Base-by-base conservation (phyloP, 768 basidiomycete species). In the Antrodiella citrinella region DNA sequence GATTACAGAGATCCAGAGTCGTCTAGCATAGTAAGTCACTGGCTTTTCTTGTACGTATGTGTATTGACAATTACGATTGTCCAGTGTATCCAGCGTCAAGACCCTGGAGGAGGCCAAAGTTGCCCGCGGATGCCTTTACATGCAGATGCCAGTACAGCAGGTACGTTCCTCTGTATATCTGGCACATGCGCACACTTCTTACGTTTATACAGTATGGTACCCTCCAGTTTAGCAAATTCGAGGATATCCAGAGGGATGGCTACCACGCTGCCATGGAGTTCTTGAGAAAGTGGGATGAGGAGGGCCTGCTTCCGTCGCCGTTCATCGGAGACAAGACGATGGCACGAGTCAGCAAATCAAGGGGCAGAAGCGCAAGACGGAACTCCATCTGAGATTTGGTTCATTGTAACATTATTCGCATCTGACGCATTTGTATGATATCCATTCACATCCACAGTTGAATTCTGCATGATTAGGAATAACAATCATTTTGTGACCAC, bases 51-150 rank as follows among this genome's bases (percentile, higher is more conserved):
- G 3, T 20, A 41, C 19, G 40, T 46, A 39, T n/a, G n/a, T n/a
- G n/a, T 42, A 4, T 4, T 24, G n/a, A 44, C 23, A 26, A 21
- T 3, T 26, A 4, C n/a, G n/a, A 26, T 45, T 26, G 10, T 44
- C 18, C 50, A 98, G 94, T 64, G 94, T 97, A 1, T 95, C 96
- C 57, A 92, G 91, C 55, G 93, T 97, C 25, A 90, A 84, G 61
- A 95, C 91, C 1, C 72, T 98, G 4, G 93, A 96, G 65, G 93
- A 95, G 55, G 94, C 92, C n/a, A 98, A 98, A 66, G 78, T 80
- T 4, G 77, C 85, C 2, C 86, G 85, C 7, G 90, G 87, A 1
- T 94, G 91, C 61, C 69, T 97, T 42, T 98, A 99, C 62, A 83
- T 96, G 66, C 79, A 81, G 52, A 89, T 98, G 86, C 96, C 96